Evolutionary conservation across 2,329 filamentous ascomycete genomes (phyloP), one percentile per base, ranked within the genome.

Genomic region (Colletotrichum sp.): DNA sequence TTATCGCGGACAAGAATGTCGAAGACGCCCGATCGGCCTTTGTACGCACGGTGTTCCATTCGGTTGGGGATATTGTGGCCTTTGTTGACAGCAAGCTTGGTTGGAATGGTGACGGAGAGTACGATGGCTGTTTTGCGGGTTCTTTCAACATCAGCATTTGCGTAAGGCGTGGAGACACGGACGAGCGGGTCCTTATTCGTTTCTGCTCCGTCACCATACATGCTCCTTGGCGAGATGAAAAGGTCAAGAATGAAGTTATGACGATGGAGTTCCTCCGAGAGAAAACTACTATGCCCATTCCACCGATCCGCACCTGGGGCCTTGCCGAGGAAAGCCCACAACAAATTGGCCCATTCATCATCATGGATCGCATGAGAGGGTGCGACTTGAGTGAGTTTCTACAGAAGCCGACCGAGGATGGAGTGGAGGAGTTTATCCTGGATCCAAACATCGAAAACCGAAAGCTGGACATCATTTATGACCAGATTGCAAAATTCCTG

Each of bases 361-460:
- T 84, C 18, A 82, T 82, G 80, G 81, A 84, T 48, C 84, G 75
- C 69, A 73, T 84, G 9, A 77, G 83, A 13, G 82, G 83, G 5
- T 72, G 44, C 8, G 67, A 71, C 18, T 65, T 83, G 10, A 79
- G 75, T 15, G 78, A 39, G 18, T 6, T 83, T 34, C 75, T 84
- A 2, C 77, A 80, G 77, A 28, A 82, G 74, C 78, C 82, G 76
- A 79, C 57, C 7, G 68, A 78, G 48, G 66, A 69, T 44, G 75
- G 83, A 18, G 34, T 79, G 70, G 81, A 81, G 9, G 13, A 7
- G 26, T 28, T 72, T 2, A 28, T 80, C 5, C 34, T 81, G 16
- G 69, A 81, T 52, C 75, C 79, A 6, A 59, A 76, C 52, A 76
- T 81, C 66, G 78, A 81, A 55, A 63, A 78, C 8, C n/a, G 65